phyloP scores from a whole-genome alignment of 768 basidiomycete genomes.

The Russula virescens region DNA sequence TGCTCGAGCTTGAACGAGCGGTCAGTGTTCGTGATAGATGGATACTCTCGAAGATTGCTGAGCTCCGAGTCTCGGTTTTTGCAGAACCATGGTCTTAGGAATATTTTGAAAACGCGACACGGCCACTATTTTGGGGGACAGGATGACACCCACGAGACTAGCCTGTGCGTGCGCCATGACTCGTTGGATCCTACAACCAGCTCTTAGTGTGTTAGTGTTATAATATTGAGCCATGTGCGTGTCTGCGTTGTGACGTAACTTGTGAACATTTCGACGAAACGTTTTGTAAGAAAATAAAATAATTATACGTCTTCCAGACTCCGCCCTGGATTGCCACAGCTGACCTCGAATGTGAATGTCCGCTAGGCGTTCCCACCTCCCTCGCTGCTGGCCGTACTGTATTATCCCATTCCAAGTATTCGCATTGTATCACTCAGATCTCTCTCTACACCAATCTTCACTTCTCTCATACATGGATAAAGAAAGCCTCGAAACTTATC shows the following conservation, averaged over 20 bases:
- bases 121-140: slow-evolving; percentile 1
- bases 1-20: slow-evolving; percentile 63
- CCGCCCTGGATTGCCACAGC: slow-evolving; percentile 10
- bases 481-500: slow-evolving; percentile 82
- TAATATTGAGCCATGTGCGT: too few relatives aligned
- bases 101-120: slow-evolving; percentile 14
- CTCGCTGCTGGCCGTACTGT: too few relatives aligned
- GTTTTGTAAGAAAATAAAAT: not conserved
- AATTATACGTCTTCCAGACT: not conserved
- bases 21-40: slow-evolving; percentile 36
- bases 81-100: slow-evolving; percentile 21
- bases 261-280: not conserved
- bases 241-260: not conserved
- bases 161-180: slow-evolving; percentile 13
- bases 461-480: slow-evolving; percentile 41
- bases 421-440: not conserved
- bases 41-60: not conserved
- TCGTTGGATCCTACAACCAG: slow-evolving; percentile 3
- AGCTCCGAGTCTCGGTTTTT: not conserved
- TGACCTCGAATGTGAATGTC: slow-evolving; percentile 17
- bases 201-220: not conserved
- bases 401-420: too few relatives aligned
- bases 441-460: not conserved
- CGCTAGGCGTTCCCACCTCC: not conserved
- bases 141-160: slow-evolving; percentile 7